Conservation (phyloP, 2,329 filamentous ascomycete species). For the Gremmenia infestans region DNA sequence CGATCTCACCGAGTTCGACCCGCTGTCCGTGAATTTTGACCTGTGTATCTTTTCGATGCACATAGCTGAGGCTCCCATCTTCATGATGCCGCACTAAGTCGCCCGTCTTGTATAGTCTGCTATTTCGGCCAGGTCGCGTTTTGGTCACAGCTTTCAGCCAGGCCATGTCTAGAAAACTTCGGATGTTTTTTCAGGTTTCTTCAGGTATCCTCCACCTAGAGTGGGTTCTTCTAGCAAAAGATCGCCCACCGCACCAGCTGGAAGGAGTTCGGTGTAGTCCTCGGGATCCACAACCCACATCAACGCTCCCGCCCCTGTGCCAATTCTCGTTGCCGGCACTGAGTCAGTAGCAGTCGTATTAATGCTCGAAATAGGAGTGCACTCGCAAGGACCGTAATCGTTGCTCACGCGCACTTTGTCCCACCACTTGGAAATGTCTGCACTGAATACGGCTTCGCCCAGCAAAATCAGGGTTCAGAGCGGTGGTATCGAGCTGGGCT, state of each 20-base stretch:
- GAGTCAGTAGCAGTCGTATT: too few relatives aligned
- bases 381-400: too few relatives aligned
- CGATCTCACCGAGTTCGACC: slow-evolving; percentile 52
- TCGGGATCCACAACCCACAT: slow-evolving; percentile 34
- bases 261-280: slow-evolving; percentile 8
- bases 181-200: slow-evolving; percentile 51
- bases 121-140: slow-evolving; percentile 42
- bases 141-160: slow-evolving; percentile 38
- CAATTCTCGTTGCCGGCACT: too few relatives aligned
- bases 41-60: slow-evolving; percentile 60
- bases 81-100: slow-evolving; percentile 50
- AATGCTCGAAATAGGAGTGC: too few relatives aligned
- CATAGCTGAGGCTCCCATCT: slow-evolving; percentile 47
- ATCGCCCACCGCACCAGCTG: slow-evolving; percentile 16
- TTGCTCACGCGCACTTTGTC: too few relatives aligned
- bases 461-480: too few relatives aligned
- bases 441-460: too few relatives aligned
- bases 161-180: slow-evolving; percentile 53
- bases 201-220: slow-evolving; percentile 56
- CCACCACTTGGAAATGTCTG: too few relatives aligned
- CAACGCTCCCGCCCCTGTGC: not conserved
- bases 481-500: too few relatives aligned
- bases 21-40: slow-evolving; percentile 62
- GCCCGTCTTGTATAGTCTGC: slow-evolving; percentile 53
- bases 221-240: slow-evolving; percentile 40